Evolutionary conservation across 352 stramenopile species (phyloP), one percentile per base, ranked within the genome.

Genomic region (Globisporangium irregulare): DNA sequence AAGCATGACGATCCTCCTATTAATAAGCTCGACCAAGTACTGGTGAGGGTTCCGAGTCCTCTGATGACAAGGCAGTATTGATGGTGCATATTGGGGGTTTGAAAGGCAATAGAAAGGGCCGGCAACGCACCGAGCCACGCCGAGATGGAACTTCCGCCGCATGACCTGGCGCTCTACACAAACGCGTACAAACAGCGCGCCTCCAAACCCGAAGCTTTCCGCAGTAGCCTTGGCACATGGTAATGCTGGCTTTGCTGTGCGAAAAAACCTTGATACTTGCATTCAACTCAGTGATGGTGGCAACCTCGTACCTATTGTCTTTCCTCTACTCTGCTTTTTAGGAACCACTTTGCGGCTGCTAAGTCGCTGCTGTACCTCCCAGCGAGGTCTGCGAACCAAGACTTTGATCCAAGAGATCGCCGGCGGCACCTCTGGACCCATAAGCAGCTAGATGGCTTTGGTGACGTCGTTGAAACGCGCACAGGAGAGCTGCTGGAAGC

Each of bases 281-380:
- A 18, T 55, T 55, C 18, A 36, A 20, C 55, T 10, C 25, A 25
- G 6, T 15, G 6, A n/a, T 27, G 6, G 9, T 27, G 14, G 3
- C 5, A 61, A 43, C n/a, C 50, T 15, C 22, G 1, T 50, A 8
- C 34, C n/a, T 15, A 38, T 24, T 55, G n/a, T 50, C 6, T 18
- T 8, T 50, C 12, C 10, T 8, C 15, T 18, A 20, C 15, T 54
- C 8, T 27, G 12, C 29, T 56, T 38, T 1, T 27, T 38, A 84
- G 82, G 84, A 70, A 66, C 18, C 63, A 59, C 38, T 81, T 92
- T 57, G 62, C 77, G 7, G 60, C 43, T 15, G 25, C 62, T 20
- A 68, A 73, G 1, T 70, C 80, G 14, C 50, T 80, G 59, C 8
- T 91, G 25, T 89, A 91, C 65, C 70, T 92, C 5, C 77, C 81